Conservation (phyloP, 768 basidiomycete species). For the Boletus sp. region DNA sequence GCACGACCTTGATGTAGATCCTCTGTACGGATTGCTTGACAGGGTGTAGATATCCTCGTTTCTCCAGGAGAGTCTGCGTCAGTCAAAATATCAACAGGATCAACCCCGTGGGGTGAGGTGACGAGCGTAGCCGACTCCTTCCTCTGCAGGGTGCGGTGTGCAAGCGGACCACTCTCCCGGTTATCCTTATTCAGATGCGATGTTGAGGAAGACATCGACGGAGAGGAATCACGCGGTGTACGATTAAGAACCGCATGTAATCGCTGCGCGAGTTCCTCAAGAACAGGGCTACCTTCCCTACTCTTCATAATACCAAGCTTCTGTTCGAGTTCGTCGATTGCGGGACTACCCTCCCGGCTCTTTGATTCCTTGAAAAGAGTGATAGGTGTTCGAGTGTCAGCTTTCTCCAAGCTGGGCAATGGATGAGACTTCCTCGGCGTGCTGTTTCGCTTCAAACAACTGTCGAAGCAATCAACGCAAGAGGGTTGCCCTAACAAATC, state of each 20-base stretch:
- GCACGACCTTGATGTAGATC: constrained; percentile 12
- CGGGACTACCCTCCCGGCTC: constrained; percentile 54
- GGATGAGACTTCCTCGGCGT: constrained; percentile 41
- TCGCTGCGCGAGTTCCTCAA: constrained; percentile 48
- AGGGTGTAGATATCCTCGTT: constrained; percentile 9
- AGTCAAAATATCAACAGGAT: background rate
- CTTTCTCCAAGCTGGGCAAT: constrained; percentile 25
- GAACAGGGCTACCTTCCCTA: constrained; percentile 52
- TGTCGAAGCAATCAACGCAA: constrained; percentile 79
- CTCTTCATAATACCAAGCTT: constrained; percentile 54
- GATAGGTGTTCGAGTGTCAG: constrained; percentile 41
- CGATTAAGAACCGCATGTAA: constrained; percentile 40
- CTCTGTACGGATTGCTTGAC: constrained; percentile 7
- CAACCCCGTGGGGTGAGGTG: constrained; percentile 3
- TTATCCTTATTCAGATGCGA: constrained; percentile 15
- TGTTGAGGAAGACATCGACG: constrained; percentile 25
- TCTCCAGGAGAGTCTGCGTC: constrained; percentile 9
- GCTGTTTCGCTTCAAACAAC: constrained; percentile 55
- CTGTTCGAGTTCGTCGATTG: constrained; percentile 62
- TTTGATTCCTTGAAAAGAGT: constrained; percentile 41
- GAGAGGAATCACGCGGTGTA: constrained; percentile 30
- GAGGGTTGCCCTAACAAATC: constrained; percentile 80
- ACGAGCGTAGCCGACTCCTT: constrained; percentile 14
- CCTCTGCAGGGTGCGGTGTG: constrained; percentile 22
- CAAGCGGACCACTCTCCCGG: constrained; percentile 28